Evolutionary conservation across 768 basidiomycete species (phyloP).

Genomic region (Coprinopsis marcescibilis): DNA sequence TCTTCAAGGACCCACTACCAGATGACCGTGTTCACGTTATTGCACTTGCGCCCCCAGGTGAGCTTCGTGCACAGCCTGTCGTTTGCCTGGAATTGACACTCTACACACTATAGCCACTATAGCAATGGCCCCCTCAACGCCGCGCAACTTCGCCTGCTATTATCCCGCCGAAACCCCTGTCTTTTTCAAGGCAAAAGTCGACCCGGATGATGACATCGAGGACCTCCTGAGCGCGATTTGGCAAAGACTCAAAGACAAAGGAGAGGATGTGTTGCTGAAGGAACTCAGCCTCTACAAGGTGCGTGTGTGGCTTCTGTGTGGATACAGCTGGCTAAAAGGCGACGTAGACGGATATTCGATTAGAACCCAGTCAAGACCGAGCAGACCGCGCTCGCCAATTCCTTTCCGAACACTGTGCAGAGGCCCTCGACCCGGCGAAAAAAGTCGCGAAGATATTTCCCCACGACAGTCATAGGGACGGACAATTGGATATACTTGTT

Average conservation of each 20-base stretch:
- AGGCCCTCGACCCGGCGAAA: not conserved
- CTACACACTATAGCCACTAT: too few relatives aligned
- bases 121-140: too few relatives aligned
- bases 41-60: too few relatives aligned
- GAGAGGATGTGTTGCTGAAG: not conserved
- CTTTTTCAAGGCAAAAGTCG: not conserved
- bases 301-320: not conserved
- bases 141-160: conserved; percentile 1
- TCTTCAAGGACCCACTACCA: too few relatives aligned
- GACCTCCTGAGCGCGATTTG: not conserved
- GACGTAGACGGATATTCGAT: conserved; percentile 1
- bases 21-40: too few relatives aligned
- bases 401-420: not conserved
- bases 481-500: too few relatives aligned
- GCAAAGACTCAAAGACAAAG: not conserved
- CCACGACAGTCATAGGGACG: too few relatives aligned
- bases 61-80: too few relatives aligned
- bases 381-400: conserved; percentile 1
- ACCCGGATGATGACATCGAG: not conserved
- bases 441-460: not conserved
- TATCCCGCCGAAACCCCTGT: not conserved
- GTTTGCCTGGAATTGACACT: too few relatives aligned
- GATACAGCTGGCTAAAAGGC: not conserved
- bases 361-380: not conserved
- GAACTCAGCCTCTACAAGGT: conserved; percentile 3